Conservation (phyloP, 2,329 filamentous ascomycete genomes). For the Diaporthe sp. region DNA sequence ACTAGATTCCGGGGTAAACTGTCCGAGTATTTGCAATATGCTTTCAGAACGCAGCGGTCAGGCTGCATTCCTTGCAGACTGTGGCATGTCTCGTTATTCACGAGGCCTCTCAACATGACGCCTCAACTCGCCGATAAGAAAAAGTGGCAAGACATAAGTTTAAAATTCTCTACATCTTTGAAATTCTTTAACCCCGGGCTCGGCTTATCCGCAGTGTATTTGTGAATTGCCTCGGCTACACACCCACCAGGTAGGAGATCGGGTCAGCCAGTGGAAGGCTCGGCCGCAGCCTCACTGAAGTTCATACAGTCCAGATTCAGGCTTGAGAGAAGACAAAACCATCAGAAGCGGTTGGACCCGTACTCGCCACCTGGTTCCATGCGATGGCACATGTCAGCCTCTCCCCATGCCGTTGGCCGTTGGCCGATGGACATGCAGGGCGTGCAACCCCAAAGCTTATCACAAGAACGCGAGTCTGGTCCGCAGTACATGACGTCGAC, state of each 20-base stretch:
- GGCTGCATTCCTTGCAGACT: background rate
- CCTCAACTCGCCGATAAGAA: background rate
- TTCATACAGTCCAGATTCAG: background rate
- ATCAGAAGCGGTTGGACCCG: background rate
- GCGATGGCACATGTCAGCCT: conserved; percentile 34
- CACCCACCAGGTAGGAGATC: background rate
- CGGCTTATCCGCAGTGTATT: background rate
- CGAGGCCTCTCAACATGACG: background rate
- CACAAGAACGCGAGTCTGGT: conserved; percentile 8
- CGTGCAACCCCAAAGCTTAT: conserved; percentile 18
- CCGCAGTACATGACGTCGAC: conserved; percentile 20
- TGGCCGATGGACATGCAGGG: conserved; percentile 18
- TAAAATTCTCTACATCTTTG: background rate
- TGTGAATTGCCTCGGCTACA: conserved; percentile 4
- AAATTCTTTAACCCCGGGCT: background rate
- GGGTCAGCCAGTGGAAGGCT: background rate
- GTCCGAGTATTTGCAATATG: background rate
- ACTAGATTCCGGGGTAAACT: conserved; percentile 22
- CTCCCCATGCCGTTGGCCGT: conserved; percentile 7
- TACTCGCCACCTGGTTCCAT: background rate
- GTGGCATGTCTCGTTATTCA: background rate
- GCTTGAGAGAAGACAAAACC: background rate
- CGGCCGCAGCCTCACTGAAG: background rate
- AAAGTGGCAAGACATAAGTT: background rate
- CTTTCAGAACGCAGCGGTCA: background rate